These are phyloP conservation scores for Nemania sp. DNA, from an alignment of 2,329 filamentous ascomycete species.

Conservation along the genomic window DNA sequence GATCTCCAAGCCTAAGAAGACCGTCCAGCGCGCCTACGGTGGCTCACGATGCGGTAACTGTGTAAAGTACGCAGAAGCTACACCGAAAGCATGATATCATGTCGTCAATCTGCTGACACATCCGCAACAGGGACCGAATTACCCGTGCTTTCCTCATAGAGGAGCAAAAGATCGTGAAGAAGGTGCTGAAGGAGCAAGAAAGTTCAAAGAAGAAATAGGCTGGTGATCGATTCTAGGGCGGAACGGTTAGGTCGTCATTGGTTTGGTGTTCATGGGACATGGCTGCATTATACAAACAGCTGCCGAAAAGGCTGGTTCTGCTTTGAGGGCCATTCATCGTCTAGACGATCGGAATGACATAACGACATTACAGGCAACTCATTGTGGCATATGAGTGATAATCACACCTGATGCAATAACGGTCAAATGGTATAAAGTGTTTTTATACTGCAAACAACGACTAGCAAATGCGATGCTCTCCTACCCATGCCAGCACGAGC, in stretches of 20 bases:
- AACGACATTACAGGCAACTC: slow-evolving; percentile 35
- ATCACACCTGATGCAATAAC: slow-evolving; percentile 7
- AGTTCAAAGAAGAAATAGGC: slow-evolving; percentile 71
- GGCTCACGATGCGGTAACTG: slow-evolving; percentile 98
- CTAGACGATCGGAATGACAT: slow-evolving; percentile 43
- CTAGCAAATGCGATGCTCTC: slow-evolving; percentile 4
- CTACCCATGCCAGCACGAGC: slow-evolving; percentile 3
- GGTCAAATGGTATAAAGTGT: slow-evolving; percentile 5
- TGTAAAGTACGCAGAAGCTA: slow-evolving; percentile 61
- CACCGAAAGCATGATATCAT: neutral
- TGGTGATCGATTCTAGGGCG: slow-evolving; percentile 37
- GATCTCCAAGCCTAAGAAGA: slow-evolving; percentile 99
- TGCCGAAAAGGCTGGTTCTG: slow-evolving; percentile 37
- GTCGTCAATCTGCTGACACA: slow-evolving; percentile 8
- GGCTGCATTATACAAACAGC: slow-evolving; percentile 39
- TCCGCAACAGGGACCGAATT: slow-evolving; percentile 71
- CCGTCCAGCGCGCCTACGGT: slow-evolving; percentile 96
- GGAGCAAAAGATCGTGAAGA: slow-evolving; percentile 99
- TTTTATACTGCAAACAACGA: slow-evolving; percentile 13
- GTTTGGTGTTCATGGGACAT: slow-evolving; percentile 42
- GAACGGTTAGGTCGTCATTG: slow-evolving; percentile 42
- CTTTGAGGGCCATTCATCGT: slow-evolving; percentile 40
- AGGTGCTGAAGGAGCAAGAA: slow-evolving; percentile 99
- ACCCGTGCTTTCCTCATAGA: slow-evolving; percentile 99
- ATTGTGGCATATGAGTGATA: slow-evolving; percentile 16